phyloP scores from a whole-genome alignment of 2,329 filamentous ascomycete genomes.

The Dothidotthia symphoricarpi region DNA sequence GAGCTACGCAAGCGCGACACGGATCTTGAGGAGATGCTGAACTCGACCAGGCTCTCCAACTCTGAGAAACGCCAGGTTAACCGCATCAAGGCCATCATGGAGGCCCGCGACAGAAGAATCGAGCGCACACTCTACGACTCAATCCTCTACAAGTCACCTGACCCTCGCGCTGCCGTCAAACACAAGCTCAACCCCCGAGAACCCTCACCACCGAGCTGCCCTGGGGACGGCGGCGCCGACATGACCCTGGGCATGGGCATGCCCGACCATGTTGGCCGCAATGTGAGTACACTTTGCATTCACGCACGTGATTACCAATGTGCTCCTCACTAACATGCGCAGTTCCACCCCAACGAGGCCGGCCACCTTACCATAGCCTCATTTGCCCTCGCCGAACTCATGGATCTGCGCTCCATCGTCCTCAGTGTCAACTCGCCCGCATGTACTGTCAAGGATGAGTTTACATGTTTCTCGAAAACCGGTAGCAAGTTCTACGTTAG shows the following conservation, averaged over 20 bases:
- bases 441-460: slow-evolving; percentile 1
- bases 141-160: not conserved
- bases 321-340: not conserved
- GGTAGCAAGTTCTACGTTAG: not conserved
- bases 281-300: slow-evolving; percentile 1
- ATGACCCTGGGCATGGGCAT: not conserved
- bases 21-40: not conserved
- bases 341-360: slow-evolving; percentile 5
- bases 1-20: slow-evolving; percentile 3
- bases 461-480: not conserved
- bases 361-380: slow-evolving; percentile 5
- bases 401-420: slow-evolving; percentile 6
- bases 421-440: slow-evolving; percentile 1
- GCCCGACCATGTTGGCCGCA: not conserved
- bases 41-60: not conserved
- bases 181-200: not conserved
- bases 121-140: not conserved
- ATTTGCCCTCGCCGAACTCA: slow-evolving; percentile 6
- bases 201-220: not conserved
- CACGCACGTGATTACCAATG: not conserved
- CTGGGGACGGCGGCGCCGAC: not conserved
- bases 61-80: not conserved
- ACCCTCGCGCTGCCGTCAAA: not conserved
- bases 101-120: not conserved
- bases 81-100: not conserved